These are phyloP conservation scores for Candida endomychidarum DNA, from an alignment of 805 yeast species.

Conservation along the genomic window DNA sequence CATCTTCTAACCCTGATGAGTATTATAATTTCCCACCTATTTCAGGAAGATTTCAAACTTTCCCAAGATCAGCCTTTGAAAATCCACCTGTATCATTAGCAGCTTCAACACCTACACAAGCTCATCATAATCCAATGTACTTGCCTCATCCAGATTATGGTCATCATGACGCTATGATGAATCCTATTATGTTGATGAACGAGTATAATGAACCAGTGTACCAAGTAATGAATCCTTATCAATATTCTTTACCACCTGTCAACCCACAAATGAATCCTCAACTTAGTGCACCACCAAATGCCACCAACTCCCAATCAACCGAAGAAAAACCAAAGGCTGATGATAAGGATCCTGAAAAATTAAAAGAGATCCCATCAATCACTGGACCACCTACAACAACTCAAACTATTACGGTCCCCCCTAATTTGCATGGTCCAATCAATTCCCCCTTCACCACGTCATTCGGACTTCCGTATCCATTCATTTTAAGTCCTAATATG, in stretches of 20 bases:
- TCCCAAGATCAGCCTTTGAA: slow-evolving; percentile 14
- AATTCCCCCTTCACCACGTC: slow-evolving; percentile 6
- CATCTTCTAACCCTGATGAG: slow-evolving; percentile 9
- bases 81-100: background rate
- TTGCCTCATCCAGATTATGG: slow-evolving; percentile 17
- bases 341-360: background rate
- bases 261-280: background rate
- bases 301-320: background rate
- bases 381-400: slow-evolving; percentile 11
- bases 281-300: background rate
- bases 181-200: slow-evolving; percentile 21
- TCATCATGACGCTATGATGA: slow-evolving; percentile 11
- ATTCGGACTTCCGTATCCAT: slow-evolving; percentile 10
- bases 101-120: slow-evolving; percentile 3
- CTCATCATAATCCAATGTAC: slow-evolving; percentile 1
- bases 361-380: slow-evolving; percentile 8
- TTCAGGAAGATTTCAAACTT: slow-evolving; percentile 24
- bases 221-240: slow-evolving; percentile 18
- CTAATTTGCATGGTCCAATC: slow-evolving; percentile 7
- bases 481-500: slow-evolving; percentile 5
- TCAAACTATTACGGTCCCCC: slow-evolving; percentile 10
- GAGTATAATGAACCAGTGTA: slow-evolving; percentile 17
- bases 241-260: slow-evolving; percentile 1
- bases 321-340: background rate
- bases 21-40: slow-evolving; percentile 18